Conservation (phyloP, 495 filamentous ascomycete genomes). For the Penicillium paradoxum region DNA sequence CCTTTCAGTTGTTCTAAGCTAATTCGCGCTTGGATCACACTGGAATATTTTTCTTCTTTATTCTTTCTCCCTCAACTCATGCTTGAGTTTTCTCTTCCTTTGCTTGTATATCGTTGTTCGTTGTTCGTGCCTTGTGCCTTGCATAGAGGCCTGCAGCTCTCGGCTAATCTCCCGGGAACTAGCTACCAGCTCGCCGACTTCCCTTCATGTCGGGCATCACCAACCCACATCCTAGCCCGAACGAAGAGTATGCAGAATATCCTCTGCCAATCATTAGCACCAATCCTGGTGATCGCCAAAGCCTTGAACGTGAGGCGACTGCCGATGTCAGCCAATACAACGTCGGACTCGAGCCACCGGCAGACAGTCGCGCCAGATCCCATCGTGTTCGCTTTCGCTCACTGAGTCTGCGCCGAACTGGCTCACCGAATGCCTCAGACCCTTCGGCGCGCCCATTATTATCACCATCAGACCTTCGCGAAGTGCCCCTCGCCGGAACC, state of each 20-base stretch:
- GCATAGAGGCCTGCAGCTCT: slow-evolving; percentile 3
- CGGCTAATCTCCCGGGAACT: neutral
- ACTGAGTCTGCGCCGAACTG: slow-evolving; percentile 9
- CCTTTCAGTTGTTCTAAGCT: neutral
- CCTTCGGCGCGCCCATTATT: slow-evolving; percentile 15
- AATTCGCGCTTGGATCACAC: neutral
- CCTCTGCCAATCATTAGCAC: slow-evolving; percentile 15
- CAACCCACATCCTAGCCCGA: slow-evolving; percentile 23
- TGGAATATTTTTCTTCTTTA: neutral
- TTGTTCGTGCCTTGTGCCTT: neutral
- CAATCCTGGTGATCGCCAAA: slow-evolving; percentile 6
- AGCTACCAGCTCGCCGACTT: neutral
- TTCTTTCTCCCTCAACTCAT: neutral
- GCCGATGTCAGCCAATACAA: slow-evolving; percentile 18
- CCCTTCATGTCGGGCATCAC: slow-evolving; percentile 21
- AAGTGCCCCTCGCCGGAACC: slow-evolving; percentile 19
- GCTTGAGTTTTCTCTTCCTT: neutral
- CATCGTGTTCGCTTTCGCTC: slow-evolving; percentile 25
- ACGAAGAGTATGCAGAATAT: slow-evolving; percentile 23
- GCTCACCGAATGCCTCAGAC: slow-evolving; percentile 2
- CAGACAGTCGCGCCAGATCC: slow-evolving; percentile 11
- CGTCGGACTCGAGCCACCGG: slow-evolving; percentile 2
- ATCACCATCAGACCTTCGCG: slow-evolving; percentile 12
- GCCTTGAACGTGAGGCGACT: slow-evolving; percentile 16
- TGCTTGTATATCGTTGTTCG: neutral